These are phyloP conservation scores for Pedinophyceae sp. DNA, from an alignment of 139 green algal species.

Conservation along the genomic window DNA sequence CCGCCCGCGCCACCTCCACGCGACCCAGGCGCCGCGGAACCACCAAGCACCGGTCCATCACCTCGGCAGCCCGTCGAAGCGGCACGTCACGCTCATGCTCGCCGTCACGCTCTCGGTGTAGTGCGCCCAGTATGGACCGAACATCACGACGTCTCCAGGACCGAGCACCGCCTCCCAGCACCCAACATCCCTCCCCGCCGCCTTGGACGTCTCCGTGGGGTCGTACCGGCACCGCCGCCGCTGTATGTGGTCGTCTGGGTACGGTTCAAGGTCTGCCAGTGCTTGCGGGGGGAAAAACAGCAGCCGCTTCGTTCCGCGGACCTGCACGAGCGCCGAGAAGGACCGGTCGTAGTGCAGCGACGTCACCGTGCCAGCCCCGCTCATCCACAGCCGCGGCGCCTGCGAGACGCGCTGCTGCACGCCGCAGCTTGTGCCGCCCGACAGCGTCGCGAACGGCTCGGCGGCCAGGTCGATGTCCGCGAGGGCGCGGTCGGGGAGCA, in stretches of 20 bases:
- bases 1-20: too few relatives aligned
- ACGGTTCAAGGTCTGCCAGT: slow-evolving; percentile 13
- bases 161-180: slow-evolving; percentile 23
- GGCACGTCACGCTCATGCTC: slow-evolving; percentile 16
- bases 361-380: slow-evolving; percentile 17
- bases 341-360: slow-evolving; percentile 24
- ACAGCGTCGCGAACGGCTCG: neutral
- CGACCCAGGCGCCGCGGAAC: too few relatives aligned
- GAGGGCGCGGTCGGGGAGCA: neutral
- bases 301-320: slow-evolving; percentile 23
- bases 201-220: slow-evolving; percentile 4
- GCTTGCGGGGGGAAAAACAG: slow-evolving; percentile 20
- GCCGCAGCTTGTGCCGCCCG: neutral
- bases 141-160: slow-evolving; percentile 30
- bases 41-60: too few relatives aligned
- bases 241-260: slow-evolving; percentile 22
- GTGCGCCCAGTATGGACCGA: slow-evolving; percentile 24
- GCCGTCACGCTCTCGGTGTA: slow-evolving; percentile 23
- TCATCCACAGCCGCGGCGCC: slow-evolving; percentile 19
- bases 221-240: slow-evolving; percentile 13
- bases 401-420: slow-evolving; percentile 7
- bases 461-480: slow-evolving; percentile 2
- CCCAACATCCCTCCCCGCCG: neutral
- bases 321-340: slow-evolving; percentile 20
- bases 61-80: too few relatives aligned